phyloP scores from a whole-genome alignment of 1,284 basidiomycete species.

The Ganoderma sp. region DNA sequence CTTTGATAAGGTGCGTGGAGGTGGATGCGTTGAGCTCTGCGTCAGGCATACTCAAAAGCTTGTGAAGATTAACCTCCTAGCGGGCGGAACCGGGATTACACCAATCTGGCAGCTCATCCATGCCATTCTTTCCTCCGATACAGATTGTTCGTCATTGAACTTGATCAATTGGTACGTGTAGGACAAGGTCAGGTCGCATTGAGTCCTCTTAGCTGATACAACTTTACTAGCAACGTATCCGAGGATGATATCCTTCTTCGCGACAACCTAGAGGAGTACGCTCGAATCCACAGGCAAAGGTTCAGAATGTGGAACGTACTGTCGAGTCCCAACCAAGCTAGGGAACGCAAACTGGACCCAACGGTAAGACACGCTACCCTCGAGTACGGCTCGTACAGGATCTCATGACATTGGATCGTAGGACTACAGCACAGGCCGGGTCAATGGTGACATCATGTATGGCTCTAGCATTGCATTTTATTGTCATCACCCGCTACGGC shows the following conservation, averaged over 20 bases:
- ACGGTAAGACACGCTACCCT: not conserved
- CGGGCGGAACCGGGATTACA: conserved; percentile 36
- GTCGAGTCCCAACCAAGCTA: conserved; percentile 22
- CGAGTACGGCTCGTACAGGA: not conserved
- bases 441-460: not conserved
- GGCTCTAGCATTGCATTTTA: not conserved
- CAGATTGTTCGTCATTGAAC: conserved; percentile 29
- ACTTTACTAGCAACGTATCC: conserved; percentile 36
- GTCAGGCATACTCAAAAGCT: not conserved
- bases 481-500: not conserved
- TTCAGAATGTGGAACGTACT: conserved; percentile 38
- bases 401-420: not conserved
- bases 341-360: conserved; percentile 10
- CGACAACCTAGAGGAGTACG: conserved; percentile 30
- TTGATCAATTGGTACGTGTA: conserved; percentile 33
- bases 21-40: not conserved
- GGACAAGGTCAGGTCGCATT: not conserved
- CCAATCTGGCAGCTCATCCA: conserved; percentile 39
- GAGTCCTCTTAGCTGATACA: not conserved
- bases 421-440: conserved; percentile 1
- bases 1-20: conserved; percentile 29
- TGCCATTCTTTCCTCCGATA: conserved; percentile 30
- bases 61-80: conserved; percentile 35
- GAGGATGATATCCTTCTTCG: conserved; percentile 35
- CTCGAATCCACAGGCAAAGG: conserved; percentile 23